Evolutionary conservation across 352 stramenopile genomes (phyloP), one percentile per base, ranked within the genome.

Genomic region (Globisporangium splendens): DNA sequence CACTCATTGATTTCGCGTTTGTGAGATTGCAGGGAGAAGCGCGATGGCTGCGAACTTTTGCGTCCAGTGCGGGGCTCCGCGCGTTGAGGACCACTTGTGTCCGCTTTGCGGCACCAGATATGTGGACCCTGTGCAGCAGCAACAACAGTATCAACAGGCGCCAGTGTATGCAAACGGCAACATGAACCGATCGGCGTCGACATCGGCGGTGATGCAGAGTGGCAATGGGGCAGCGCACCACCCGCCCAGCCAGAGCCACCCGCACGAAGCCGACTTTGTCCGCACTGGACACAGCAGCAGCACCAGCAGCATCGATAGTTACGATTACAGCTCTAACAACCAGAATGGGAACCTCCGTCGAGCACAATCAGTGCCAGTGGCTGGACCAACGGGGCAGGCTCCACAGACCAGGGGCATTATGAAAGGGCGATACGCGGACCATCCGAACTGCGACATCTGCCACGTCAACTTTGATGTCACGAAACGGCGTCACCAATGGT

Each of bases 371-470:
- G 41, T 54, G 28, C 62, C 62, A 8, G 18, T 59, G 13, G 31
- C 42, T 18, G 42, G 43, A 10, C 28, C 28, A 35, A 35, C 28
- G 39, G 54, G 38, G 43, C 22, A 15, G 14, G 21, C 56, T 39
- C 39, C 61, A 12, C 31, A 52, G 54, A 48, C 53, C 3, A 59
- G 46, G 24, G 73, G 75, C 2, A 58, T 85, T 12, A 50, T 83
- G 22, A 75, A 48, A 17, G 54, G 68, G 1, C 77, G 77, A 17
- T 90, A 90, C 61, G 62, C 69, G 8, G 70, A 86, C 54, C 77
- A 90, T 43, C 80, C 80, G 2, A 84, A 82, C 51, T 88, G 77
- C 68, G 77, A 88, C 47, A 66, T 88, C 38, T 90, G 80, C 66
- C 54, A 49, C n/a, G 50, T 77, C n/a, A 39, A 38, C 12, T 90